Base-by-base conservation (phyloP, 2,329 filamentous ascomycete species). In the Fusarium anthophilum region DNA sequence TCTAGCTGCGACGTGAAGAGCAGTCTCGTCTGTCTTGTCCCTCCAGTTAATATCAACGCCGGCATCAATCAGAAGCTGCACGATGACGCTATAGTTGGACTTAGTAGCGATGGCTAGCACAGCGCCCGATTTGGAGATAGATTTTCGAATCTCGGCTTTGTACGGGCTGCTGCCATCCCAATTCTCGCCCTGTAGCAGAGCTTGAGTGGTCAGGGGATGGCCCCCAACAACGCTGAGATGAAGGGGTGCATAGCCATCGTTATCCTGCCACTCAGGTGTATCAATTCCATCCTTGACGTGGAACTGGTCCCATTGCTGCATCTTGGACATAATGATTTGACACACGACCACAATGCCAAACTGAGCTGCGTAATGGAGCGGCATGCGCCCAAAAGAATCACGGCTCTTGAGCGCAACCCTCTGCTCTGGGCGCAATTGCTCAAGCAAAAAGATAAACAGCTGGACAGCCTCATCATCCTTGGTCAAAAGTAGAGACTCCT, bases 301-400 rank as follows among this genome's bases (percentile, higher is more conserved):
- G 79, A 98, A 98, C 77, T 97, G 91, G 22, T 89, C 90, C 96
- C 96, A 98, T 30, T 91, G 88, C 80, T 96, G 93, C 91, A 99
- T 95, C 78, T 93, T 92, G 72, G 92, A 91, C 84, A 98, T 95
- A 75, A 98, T 89, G 30, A 95, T 88, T 79, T 97, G 89, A 79
- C 94, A 98, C 15, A 98, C 92, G n/a, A 94, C 90, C 8, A 96
- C 93, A 77, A 98, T 95, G 6, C 96, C 96, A 80, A 97, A 98
- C 80, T 98, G 95, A 0, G 96, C 96, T 6, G 95, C 95, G 80
- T 98, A 98, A 81, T 98, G 96, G 17, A 98, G 87, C 3, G 96
- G 95, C 20, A 96, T 88, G 9, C 96, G 92, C 6, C 94, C 95
- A 69, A 96, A 93, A 0, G 91, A 88, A 82, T 98, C 96, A 67